Percentiles rank a stretch among this genome's conserved stretches.
Evolutionary conservation across 2,329 filamentous ascomycete species (phyloP).

Genomic region (Lasiodiplodia sp.): DNA sequence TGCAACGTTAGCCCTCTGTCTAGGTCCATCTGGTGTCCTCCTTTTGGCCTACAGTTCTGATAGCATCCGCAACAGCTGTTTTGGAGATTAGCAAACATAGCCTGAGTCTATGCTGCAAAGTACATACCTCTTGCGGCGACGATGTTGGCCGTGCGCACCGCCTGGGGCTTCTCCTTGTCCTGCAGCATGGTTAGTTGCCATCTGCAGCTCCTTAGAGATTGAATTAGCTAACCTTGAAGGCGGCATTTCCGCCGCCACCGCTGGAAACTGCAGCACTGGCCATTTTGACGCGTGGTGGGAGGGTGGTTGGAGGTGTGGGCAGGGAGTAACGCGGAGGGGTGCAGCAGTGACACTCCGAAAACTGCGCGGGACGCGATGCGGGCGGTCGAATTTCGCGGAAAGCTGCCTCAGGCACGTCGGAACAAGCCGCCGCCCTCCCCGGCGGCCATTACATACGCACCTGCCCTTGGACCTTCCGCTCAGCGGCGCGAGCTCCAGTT

Average conservation of each 20-base stretch:
- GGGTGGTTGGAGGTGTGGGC: slow-evolving; percentile 25
- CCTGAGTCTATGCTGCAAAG: slow-evolving; percentile 34
- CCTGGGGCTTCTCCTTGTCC: slow-evolving; percentile 98
- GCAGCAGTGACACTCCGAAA: slow-evolving; percentile 27
- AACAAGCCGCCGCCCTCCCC: slow-evolving; percentile 22
- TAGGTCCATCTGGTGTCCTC: background rate
- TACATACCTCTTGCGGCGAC: slow-evolving; percentile 89
- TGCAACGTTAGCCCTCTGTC: slow-evolving; percentile 18
- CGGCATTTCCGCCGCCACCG: slow-evolving; percentile 62
- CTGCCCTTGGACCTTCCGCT: slow-evolving; percentile 11
- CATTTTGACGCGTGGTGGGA: slow-evolving; percentile 51
- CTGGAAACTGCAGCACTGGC: slow-evolving; percentile 44
- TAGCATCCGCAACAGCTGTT: slow-evolving; percentile 92
- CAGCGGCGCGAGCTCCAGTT: slow-evolving; percentile 14
- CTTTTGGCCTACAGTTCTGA: slow-evolving; percentile 72
- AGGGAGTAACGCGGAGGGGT: slow-evolving; percentile 30
- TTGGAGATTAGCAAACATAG: slow-evolving; percentile 35
- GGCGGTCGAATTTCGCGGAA: slow-evolving; percentile 27
- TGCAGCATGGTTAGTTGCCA: slow-evolving; percentile 53
- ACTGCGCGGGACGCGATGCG: slow-evolving; percentile 26
- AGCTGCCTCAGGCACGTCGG: slow-evolving; percentile 25
- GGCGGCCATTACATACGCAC: slow-evolving; percentile 28
- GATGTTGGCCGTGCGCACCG: slow-evolving; percentile 95
- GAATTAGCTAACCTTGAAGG: slow-evolving; percentile 65
- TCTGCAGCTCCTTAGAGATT: slow-evolving; percentile 34